Conservation (phyloP, 2,329 filamentous ascomycete genomes). For the Dendrostoma leiphaemia region DNA sequence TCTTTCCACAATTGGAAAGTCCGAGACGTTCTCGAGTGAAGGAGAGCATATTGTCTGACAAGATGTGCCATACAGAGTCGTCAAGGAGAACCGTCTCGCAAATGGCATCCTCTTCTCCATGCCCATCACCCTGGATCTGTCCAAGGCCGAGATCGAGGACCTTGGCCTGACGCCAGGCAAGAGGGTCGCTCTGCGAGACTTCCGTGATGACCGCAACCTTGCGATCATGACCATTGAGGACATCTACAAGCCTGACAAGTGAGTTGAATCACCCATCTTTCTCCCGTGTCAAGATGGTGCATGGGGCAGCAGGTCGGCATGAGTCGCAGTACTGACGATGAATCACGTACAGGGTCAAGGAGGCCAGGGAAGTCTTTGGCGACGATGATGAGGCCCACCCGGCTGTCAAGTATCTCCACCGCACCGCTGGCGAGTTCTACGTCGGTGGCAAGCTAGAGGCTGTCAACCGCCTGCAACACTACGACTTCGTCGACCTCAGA, state of each 20-base stretch:
- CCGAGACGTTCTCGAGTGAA: neutral
- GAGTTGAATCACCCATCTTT: slow-evolving; percentile 33
- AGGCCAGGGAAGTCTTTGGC: slow-evolving; percentile 93
- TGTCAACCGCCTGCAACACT: slow-evolving; percentile 93
- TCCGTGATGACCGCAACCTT: slow-evolving; percentile 92
- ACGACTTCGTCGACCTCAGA: slow-evolving; percentile 95
- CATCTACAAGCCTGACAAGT: slow-evolving; percentile 95
- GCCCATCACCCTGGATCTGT: slow-evolving; percentile 90
- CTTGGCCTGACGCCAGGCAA: slow-evolving; percentile 75
- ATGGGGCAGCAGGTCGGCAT: no score
- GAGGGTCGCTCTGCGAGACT: slow-evolving; percentile 86
- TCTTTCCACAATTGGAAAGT: neutral
- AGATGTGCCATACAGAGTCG: slow-evolving; percentile 59
- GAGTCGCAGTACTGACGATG: neutral
- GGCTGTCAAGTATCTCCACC: slow-evolving; percentile 85
- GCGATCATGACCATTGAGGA: slow-evolving; percentile 96
- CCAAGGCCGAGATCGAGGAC: slow-evolving; percentile 70
- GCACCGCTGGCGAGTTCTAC: slow-evolving; percentile 81
- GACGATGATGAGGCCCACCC: slow-evolving; percentile 81
- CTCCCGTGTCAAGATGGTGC: neutral
- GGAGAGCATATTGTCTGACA: slow-evolving; percentile 1
- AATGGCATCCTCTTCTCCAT: slow-evolving; percentile 93
- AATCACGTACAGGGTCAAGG: slow-evolving; percentile 62
- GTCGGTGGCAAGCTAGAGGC: slow-evolving; percentile 95
- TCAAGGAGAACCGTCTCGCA: slow-evolving; percentile 80